Percentiles rank a stretch among this genome's conserved stretches.
These are phyloP conservation scores for Pachyrhizus erosus DNA, from an alignment of 306 rosid species.

Conservation along the genomic window DNA sequence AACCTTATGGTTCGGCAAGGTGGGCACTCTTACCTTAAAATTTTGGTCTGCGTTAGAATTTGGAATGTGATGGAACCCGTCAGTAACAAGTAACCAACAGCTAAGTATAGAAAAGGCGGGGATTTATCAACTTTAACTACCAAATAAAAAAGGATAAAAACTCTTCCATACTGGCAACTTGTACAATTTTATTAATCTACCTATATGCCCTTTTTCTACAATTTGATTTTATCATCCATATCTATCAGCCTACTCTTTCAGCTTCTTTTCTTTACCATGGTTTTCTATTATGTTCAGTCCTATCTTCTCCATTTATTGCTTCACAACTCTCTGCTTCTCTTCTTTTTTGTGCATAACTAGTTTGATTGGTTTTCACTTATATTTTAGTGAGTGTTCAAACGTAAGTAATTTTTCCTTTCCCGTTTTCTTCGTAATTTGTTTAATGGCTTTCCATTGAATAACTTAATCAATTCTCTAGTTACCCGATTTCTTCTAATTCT, in stretches of 20 bases:
- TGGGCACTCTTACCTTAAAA: conserved; percentile 44
- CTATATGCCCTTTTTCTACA: neutral
- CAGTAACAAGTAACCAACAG: conserved; percentile 36
- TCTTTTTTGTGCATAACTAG: neutral
- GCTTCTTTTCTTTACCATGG: neutral
- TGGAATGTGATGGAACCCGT: conserved; percentile 34
- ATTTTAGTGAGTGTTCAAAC: neutral
- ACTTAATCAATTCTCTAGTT: neutral
- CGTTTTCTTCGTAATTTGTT: neutral
- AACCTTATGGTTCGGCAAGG: conserved; percentile 29
- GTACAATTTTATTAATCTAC: neutral
- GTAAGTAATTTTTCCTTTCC: neutral
- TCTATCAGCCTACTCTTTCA: neutral
- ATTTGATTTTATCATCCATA: neutral
- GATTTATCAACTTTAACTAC: conserved; percentile 11
- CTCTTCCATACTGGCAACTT: conserved; percentile 22
- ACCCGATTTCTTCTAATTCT: neutral
- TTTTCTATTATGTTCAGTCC: neutral
- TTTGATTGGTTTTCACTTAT: neutral
- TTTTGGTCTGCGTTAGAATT: conserved; percentile 22
- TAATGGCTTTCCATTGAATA: neutral
- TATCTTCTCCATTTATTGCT: neutral
- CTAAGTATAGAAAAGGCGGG: neutral
- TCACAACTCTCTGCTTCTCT: neutral
- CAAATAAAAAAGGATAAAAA: neutral